Evolutionary conservation across 2,329 filamentous ascomycete species (phyloP).

Genomic region (Beauveria sp.): DNA sequence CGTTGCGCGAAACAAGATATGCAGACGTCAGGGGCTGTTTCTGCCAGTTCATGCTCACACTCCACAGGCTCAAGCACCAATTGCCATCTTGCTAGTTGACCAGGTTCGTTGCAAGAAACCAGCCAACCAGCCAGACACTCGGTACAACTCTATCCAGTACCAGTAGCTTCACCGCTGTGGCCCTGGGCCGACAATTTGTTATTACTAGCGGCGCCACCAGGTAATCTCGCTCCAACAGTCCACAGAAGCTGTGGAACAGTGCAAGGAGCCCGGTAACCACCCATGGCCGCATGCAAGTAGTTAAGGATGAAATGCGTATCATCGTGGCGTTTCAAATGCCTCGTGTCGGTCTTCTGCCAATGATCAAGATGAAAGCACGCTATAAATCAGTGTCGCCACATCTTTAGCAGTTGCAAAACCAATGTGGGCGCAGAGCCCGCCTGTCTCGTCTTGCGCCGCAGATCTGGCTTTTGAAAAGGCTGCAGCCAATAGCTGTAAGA

Average conservation of each 20-base stretch:
- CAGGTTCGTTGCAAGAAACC: neutral
- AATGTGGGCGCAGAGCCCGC: neutral
- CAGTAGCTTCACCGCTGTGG: neutral
- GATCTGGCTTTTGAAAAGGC: neutral
- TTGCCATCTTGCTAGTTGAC: neutral
- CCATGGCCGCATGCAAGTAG: neutral
- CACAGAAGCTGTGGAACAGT: neutral
- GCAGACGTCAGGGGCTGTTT: slow-evolving; percentile 9
- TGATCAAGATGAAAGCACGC: neutral
- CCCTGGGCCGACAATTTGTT: neutral
- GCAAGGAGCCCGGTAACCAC: neutral
- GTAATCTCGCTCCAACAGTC: neutral
- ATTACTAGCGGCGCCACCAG: neutral
- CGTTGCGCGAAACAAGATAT: neutral
- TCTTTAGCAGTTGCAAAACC: neutral
- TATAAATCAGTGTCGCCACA: neutral
- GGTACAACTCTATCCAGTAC: neutral
- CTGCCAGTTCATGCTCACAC: slow-evolving; percentile 5
- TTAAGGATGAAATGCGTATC: neutral
- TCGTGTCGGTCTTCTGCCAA: neutral
- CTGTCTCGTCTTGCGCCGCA: slow-evolving; percentile 1
- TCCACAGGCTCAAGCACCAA: neutral
- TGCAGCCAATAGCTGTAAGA: neutral
- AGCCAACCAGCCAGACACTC: neutral
- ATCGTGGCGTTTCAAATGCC: neutral